Evolutionary conservation across 768 basidiomycete genomes (phyloP).

Genomic region (Pleurotus platypus): DNA sequence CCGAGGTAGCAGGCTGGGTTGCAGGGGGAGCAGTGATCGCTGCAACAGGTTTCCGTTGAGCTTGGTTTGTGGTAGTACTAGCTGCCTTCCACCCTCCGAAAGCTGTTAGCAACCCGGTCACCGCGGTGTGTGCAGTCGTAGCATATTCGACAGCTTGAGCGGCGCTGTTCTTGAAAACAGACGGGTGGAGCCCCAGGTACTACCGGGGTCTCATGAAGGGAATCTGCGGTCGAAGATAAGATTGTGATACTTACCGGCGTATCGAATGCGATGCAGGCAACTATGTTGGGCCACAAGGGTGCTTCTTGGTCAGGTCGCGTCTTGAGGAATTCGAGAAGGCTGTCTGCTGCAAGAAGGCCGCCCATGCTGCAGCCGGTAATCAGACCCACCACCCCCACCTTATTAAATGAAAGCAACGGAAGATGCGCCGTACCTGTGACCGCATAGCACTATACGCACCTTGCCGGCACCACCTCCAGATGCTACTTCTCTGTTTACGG

Average conservation of each 20-base stretch:
- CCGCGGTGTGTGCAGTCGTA: conserved; percentile 59
- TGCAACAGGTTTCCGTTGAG: conserved; percentile 18
- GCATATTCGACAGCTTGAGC: conserved; percentile 73
- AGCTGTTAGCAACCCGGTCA: conserved; percentile 57
- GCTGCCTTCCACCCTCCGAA: conserved; percentile 46
- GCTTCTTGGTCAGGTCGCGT: conserved; percentile 60
- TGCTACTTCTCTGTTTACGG: conserved; percentile 80
- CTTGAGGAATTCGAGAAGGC: conserved; percentile 66
- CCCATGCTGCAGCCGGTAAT: conserved; percentile 67
- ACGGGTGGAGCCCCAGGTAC: conserved; percentile 87
- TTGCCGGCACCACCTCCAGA: conserved; percentile 67
- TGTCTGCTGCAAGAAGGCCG: conserved; percentile 84
- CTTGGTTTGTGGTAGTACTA: conserved; percentile 24
- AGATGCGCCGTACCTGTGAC: conserved; percentile 62
- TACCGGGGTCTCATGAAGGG: conserved; percentile 23
- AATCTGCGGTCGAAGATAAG: neutral
- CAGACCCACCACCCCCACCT: neutral
- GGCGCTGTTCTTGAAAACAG: conserved; percentile 80
- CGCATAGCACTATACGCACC: conserved; percentile 82
- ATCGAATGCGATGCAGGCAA: conserved; percentile 84
- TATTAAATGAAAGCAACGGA: neutral
- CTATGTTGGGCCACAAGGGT: conserved; percentile 84
- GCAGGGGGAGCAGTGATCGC: conserved; percentile 26
- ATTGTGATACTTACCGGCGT: conserved; percentile 68
- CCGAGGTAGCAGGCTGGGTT: conserved; percentile 18